These are phyloP conservation scores for Diaporthe sp. DNA, from an alignment of 2,329 filamentous ascomycete genomes.

Conservation along the genomic window DNA sequence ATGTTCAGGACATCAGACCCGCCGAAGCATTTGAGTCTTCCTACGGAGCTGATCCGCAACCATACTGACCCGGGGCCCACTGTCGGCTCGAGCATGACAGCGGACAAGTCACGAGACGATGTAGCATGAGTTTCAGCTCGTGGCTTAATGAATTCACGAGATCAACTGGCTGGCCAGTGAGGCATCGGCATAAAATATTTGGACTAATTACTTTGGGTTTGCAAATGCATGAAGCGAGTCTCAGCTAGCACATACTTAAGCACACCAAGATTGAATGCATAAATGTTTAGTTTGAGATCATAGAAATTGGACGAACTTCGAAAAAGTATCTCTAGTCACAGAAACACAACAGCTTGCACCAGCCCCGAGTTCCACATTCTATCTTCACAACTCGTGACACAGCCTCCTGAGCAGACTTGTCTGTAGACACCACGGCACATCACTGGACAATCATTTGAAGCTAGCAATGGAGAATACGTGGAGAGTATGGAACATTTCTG, in stretches of 20 bases:
- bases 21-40: slow-evolving; percentile 33
- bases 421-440: no score
- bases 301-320: neutral
- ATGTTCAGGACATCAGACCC: slow-evolving; percentile 26
- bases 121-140: neutral
- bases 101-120: neutral
- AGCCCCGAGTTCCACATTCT: no score
- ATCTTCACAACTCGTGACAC: no score
- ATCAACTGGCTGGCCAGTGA: neutral
- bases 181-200: neutral
- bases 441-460: no score
- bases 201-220: neutral
- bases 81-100: neutral
- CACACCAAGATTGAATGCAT: neutral
- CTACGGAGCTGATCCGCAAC: slow-evolving; percentile 29
- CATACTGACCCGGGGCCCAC: slow-evolving; percentile 3
- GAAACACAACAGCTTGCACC: no score
- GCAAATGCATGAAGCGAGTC: neutral
- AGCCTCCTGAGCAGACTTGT: no score
- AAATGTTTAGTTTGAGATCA: neutral
- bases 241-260: neutral
- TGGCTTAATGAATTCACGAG: neutral
- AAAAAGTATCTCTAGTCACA: neutral
- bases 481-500: no score
- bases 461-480: no score